These are phyloP conservation scores for Hippophae rhamnoides DNA, from an alignment of 306 rosid species.

Conservation along the genomic window DNA sequence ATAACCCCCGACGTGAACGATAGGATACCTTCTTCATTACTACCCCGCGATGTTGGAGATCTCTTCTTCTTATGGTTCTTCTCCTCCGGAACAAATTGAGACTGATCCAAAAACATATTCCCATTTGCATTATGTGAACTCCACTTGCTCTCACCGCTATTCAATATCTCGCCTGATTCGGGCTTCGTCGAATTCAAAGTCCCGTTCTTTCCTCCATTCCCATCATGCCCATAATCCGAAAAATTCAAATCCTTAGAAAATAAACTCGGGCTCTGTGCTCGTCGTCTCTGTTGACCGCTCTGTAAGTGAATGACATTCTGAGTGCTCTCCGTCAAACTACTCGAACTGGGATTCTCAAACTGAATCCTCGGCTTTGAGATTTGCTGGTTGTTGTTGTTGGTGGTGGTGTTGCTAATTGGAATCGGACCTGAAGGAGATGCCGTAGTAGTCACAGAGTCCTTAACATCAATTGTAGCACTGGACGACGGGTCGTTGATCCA, in stretches of 20 bases:
- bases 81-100: too few species aligned
- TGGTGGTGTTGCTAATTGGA: slow-evolving; percentile 30
- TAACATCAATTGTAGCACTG: slow-evolving; percentile 24
- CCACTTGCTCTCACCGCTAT: slow-evolving; percentile 41
- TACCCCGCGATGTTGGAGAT: too few species aligned
- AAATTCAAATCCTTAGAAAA: slow-evolving; percentile 58
- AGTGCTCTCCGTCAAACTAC: slow-evolving; percentile 42
- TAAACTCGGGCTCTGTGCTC: slow-evolving; percentile 43
- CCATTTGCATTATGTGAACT: too few species aligned
- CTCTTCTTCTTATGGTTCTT: too few species aligned
- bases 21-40: too few species aligned
- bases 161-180: slow-evolving; percentile 78
- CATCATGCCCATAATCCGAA: slow-evolving; percentile 46
- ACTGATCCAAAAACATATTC: too few species aligned
- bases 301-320: slow-evolving; percentile 43
- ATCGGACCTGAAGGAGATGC: slow-evolving; percentile 2
- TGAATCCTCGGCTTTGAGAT: slow-evolving; percentile 37
- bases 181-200: slow-evolving; percentile 49
- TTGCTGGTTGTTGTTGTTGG: slow-evolving; percentile 7
- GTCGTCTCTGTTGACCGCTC: slow-evolving; percentile 11
- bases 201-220: slow-evolving; percentile 30
- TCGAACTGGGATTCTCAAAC: slow-evolving; percentile 49
- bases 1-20: too few species aligned
- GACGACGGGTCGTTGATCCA: slow-evolving; percentile 60
- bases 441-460: slow-evolving; percentile 30